A percentile compares a stretch with the other conserved stretches of the same genome.
These are phyloP conservation scores for Neodidymelliopsis sp. DNA, from an alignment of 2,329 filamentous ascomycete species.

Conservation along the genomic window DNA sequence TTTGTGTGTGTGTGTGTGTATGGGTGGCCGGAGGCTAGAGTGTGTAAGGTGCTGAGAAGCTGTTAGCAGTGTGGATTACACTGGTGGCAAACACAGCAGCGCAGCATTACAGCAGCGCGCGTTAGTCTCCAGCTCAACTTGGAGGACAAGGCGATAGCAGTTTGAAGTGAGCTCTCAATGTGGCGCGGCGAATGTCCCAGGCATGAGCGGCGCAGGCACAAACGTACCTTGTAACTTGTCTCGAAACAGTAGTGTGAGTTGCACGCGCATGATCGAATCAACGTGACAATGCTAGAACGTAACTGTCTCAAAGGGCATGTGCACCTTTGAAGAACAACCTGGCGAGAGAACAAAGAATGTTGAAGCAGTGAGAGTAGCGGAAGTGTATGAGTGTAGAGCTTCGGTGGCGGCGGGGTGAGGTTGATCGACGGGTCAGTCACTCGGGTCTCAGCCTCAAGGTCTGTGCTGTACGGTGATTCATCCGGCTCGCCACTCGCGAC, in stretches of 20 bases:
- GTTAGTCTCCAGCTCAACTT: background rate
- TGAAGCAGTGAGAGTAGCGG: conserved; percentile 4
- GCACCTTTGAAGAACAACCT: conserved; percentile 11
- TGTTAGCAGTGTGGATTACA: conserved; percentile 20
- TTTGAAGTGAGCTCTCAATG: background rate
- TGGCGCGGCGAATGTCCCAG: conserved; percentile 8
- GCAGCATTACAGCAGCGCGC: conserved; percentile 1
- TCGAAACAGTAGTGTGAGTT: conserved; percentile 39
- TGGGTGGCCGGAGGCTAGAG: conserved; percentile 22
- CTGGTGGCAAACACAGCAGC: conserved; percentile 4
- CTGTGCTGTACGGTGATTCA: conserved; percentile 13
- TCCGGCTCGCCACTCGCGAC: conserved; percentile 10
- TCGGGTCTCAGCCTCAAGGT: conserved; percentile 13
- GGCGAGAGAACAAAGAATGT: conserved; percentile 10
- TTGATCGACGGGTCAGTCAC: conserved; percentile 4
- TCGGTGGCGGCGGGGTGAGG: conserved; percentile 17
- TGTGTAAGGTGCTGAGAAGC: conserved; percentile 19
- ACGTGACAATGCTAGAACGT: conserved; percentile 14
- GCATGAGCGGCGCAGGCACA: conserved; percentile 8
- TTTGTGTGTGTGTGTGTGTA: conserved; percentile 10
- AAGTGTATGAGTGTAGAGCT: conserved; percentile 10
- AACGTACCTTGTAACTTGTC: conserved; percentile 38
- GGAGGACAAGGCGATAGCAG: background rate
- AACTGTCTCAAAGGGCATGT: conserved; percentile 19
- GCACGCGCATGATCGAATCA: conserved; percentile 41